Evolutionary conservation across 768 basidiomycete species (phyloP), one percentile per base, ranked within the genome.

Genomic region (Cubamyces lactineus): DNA sequence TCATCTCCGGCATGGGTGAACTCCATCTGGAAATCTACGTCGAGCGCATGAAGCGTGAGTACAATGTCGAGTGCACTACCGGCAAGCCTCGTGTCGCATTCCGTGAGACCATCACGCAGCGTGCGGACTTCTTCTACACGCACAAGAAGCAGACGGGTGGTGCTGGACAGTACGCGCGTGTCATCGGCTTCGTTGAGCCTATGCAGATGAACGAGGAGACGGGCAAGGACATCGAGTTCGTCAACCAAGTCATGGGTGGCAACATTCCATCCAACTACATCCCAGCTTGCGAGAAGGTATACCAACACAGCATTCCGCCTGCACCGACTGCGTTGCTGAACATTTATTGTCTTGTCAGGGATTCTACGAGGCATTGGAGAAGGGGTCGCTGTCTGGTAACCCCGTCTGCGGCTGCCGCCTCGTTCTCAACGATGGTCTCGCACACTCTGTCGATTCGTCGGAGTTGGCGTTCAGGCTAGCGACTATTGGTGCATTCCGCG

Each of bases 1-100:
- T 99, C 75, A 98, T 99, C 66, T 98, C 96, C 30, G 97, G 97
- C 21, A 99, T 99, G 97, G 97, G 97, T 24, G 97, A 99, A 75
- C 85, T 99, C 17, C 97, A 99, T 73, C 84, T 99, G 23, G 97
- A 99, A 71, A 96, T 99, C 71, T 98, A 99, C 77, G 95, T 98
- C 62, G 97, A 99, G 73, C 93, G 97, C 42, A 98, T 99, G 95
- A 89, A 87, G 68, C 91, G 97, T 54, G 97, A 99, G 76, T 99
- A 99, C 76, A 92, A 91, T 57, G 92, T 94, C 19, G 87, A 92
- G 45, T 97, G 94, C 70, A 82, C 86, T 16, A 98, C 96, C 7
- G 96, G 96, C 61, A 96, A 95, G 75, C 97, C 97, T 13, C 91
- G 91, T 21, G 97, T 99, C 49, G 95, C 95, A 3, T 99, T 94